Conservation (phyloP, 2,329 filamentous ascomycete species). For the Drechslerella dactyloides region DNA sequence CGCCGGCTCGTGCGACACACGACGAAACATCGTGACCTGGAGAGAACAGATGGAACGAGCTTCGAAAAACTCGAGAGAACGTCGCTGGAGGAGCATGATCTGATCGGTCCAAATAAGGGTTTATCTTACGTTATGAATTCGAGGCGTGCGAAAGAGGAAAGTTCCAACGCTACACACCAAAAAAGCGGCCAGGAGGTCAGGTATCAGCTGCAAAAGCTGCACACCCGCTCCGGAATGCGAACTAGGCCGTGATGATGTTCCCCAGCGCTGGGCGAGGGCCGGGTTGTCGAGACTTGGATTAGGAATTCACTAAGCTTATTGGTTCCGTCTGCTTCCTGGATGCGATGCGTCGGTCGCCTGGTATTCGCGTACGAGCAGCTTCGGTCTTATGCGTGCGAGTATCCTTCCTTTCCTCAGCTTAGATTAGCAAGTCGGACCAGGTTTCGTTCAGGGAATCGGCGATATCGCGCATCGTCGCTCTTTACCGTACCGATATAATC, state of each 20-base stretch:
- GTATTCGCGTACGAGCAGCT: background rate
- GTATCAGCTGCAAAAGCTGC: constrained; percentile 28
- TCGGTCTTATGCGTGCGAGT: constrained; percentile 26
- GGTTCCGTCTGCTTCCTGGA: constrained; percentile 36
- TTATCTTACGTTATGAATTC: constrained; percentile 50
- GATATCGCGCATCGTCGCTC: constrained; percentile 26
- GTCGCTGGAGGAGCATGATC: constrained; percentile 20
- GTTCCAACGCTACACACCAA: constrained; percentile 24
- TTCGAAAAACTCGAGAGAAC: constrained; percentile 43
- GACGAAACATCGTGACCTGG: background rate
- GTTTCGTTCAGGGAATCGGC: constrained; percentile 40
- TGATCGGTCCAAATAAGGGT: constrained; percentile 50
- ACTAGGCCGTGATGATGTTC: background rate
- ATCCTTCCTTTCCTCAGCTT: constrained; percentile 39
- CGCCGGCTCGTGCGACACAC: background rate
- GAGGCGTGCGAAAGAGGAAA: constrained; percentile 34
- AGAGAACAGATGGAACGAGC: constrained; percentile 20
- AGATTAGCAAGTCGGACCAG: constrained; percentile 36
- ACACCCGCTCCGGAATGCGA: constrained; percentile 17
- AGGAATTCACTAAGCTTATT: constrained; percentile 38
- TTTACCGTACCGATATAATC: constrained; percentile 13
- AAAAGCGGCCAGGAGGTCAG: constrained; percentile 13
- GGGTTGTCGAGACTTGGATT: constrained; percentile 19
- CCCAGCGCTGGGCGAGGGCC: constrained; percentile 2
- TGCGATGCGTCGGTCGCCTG: constrained; percentile 2